These are phyloP conservation scores for Metarhizium guizhouense DNA, from an alignment of 2,329 filamentous ascomycete species.

Conservation along the genomic window DNA sequence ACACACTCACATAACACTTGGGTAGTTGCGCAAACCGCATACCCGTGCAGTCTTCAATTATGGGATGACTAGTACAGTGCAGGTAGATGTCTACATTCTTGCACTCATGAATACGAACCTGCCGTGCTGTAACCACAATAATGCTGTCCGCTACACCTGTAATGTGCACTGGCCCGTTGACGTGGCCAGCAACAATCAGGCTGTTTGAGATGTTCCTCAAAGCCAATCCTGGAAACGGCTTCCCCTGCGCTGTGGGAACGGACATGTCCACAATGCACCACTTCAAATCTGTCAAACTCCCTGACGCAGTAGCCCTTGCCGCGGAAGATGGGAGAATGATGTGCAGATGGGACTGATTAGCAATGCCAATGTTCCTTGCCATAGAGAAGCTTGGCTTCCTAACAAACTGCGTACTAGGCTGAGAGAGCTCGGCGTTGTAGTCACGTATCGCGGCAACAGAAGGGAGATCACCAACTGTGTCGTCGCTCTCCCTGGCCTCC, in stretches of 20 bases:
- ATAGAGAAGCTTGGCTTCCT: slow-evolving; percentile 57
- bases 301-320: slow-evolving; percentile 62
- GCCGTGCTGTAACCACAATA: slow-evolving; percentile 72
- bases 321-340: slow-evolving; percentile 69
- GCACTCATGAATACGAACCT: slow-evolving; percentile 89
- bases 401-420: slow-evolving; percentile 28
- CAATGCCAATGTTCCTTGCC: slow-evolving; percentile 53
- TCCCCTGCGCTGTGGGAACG: slow-evolving; percentile 43
- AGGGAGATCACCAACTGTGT: slow-evolving; percentile 29
- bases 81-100: slow-evolving; percentile 75
- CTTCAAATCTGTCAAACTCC: slow-evolving; percentile 59
- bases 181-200: slow-evolving; percentile 68
- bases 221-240: slow-evolving; percentile 58
- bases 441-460: slow-evolving; percentile 29
- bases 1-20: slow-evolving; percentile 51
- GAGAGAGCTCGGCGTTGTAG: slow-evolving; percentile 49
- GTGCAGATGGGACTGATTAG: slow-evolving; percentile 58
- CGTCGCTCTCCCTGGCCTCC: slow-evolving; percentile 15
- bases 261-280: slow-evolving; percentile 77
- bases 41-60: slow-evolving; percentile 79
- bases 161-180: slow-evolving; percentile 74
- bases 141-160: slow-evolving; percentile 65
- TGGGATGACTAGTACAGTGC: slow-evolving; percentile 71
- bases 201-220: slow-evolving; percentile 62
- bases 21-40: slow-evolving; percentile 77